A percentile compares a stretch with the other conserved stretches of the same genome.
Conservation (phyloP, 2,329 filamentous ascomycete species). For the Aspergillus tanneri region DNA sequence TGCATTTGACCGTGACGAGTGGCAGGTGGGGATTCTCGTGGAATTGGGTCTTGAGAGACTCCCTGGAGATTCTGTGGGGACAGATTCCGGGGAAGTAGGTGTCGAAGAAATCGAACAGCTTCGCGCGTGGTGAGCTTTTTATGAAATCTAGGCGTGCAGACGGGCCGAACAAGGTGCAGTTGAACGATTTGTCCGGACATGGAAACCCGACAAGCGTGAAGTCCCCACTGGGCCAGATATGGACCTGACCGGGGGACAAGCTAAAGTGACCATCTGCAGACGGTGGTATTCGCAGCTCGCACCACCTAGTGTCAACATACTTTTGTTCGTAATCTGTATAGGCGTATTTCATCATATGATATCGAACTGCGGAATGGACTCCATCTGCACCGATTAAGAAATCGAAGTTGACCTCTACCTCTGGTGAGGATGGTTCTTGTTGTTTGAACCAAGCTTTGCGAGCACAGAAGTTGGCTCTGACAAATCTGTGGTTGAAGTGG, state of each 20-base stretch:
- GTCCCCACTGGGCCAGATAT: constrained; percentile 92
- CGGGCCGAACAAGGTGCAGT: constrained; percentile 88
- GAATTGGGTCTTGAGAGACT: constrained; percentile 73
- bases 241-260: constrained; percentile 88
- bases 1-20: constrained; percentile 89
- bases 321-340: constrained; percentile 88
- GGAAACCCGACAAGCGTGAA: constrained; percentile 99
- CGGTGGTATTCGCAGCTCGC: constrained; percentile 81
- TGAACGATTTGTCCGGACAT: constrained; percentile 83
- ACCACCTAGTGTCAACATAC: constrained; percentile 97
- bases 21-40: constrained; percentile 81
- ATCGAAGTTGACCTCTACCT: constrained; percentile 82
- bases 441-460: constrained; percentile 86
- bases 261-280: constrained; percentile 58
- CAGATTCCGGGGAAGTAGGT: constrained; percentile 81
- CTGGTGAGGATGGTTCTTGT: constrained; percentile 56
- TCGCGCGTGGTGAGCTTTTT: constrained; percentile 56
- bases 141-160: constrained; percentile 66
- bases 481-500: constrained; percentile 91
- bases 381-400: constrained; percentile 93
- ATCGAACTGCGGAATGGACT: constrained; percentile 85
- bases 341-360: constrained; percentile 93
- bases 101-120: constrained; percentile 84
- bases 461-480: constrained; percentile 77
- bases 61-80: constrained; percentile 58